Base-by-base conservation (phyloP, 345 rosid genomes). In the Crucihimalaya himalaica region DNA sequence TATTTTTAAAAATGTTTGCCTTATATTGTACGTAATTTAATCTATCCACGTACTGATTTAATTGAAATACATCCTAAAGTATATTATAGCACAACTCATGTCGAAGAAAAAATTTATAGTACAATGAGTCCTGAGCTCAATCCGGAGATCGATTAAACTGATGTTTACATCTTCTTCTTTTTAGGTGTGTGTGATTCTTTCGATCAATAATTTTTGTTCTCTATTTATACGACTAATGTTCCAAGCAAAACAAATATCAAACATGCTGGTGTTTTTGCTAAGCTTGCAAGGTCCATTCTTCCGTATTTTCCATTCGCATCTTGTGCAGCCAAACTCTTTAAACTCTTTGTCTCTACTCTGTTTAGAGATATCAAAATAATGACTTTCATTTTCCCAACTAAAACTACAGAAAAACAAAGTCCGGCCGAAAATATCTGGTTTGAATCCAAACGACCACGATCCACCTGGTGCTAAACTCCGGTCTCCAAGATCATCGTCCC, bases 401-500 rank as follows among this genome's bases (percentile, higher is more conserved):
- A 70, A 70, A 0, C 3, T 3, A 21, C 74, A 70, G 4, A 20
- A 70, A 59, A n/a, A 59, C 5, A 46, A 25, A 32, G 58, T 57
- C 11, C 64, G 15, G 1, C 73, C 65, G 0, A 69, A 69, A 0
- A 69, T 12, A 56, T 56, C 7, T 0, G 72, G 63, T 1, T 16
- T 57, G 15, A 56, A 69, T 20, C 12, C 6, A 21, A 69, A 69
- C 18, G 64, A 69, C 74, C 66, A 70, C 28, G 74, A 57, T 46
- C 6, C 25, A 43, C 16, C 16, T 3, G 65, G 47, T 58, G n/a
- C 35, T 11, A 70, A 23, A 18, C 16, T 58, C 23, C 11, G 25
- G 18, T 5, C 8, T 16, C 67, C 37, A 9, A 70, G 39, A n/a
- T 58, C 34, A 59, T 70, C 39, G 5, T 71, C 0, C 6, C 27